A percentile compares a stretch with the other conserved stretches of the same genome.
Conservation (phyloP, 371 early-diverging fungal genomes). For the Smittium mucronatum region DNA sequence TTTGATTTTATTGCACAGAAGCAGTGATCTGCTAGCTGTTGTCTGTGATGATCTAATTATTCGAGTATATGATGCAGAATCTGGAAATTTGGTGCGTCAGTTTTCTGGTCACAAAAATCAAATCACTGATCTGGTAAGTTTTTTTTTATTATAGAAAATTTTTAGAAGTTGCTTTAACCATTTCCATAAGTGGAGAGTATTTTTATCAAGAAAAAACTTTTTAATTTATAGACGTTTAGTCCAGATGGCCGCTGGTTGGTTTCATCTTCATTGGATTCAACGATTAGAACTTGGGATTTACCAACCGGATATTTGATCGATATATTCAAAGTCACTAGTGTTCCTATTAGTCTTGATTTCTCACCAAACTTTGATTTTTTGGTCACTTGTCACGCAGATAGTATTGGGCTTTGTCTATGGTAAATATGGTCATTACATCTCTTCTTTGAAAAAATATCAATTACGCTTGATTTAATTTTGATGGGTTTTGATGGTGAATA, state of each 20-base stretch:
- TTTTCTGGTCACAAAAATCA: slow-evolving; percentile 77
- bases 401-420: slow-evolving; percentile 85
- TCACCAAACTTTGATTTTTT: slow-evolving; percentile 84
- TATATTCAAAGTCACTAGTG: slow-evolving; percentile 54
- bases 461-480: no score
- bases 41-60: slow-evolving; percentile 74
- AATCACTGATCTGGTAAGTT: slow-evolving; percentile 50
- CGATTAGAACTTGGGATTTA: slow-evolving; percentile 89
- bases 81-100: slow-evolving; percentile 64
- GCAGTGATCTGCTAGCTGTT: slow-evolving; percentile 67
- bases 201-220: no score
- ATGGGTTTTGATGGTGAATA: no score
- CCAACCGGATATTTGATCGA: slow-evolving; percentile 82
- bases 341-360: slow-evolving; percentile 71
- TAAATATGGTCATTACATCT: background rate
- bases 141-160: background rate
- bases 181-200: no score
- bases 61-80: slow-evolving; percentile 73
- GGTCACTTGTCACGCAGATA: slow-evolving; percentile 81
- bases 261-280: slow-evolving; percentile 66
- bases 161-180: background rate
- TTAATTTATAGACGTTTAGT: slow-evolving; percentile 41
- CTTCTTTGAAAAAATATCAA: background rate
- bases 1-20: slow-evolving; percentile 44
- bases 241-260: slow-evolving; percentile 89